Evolutionary conservation across 768 basidiomycete species (phyloP).

Genomic region (Leccinum fibrillosum): DNA sequence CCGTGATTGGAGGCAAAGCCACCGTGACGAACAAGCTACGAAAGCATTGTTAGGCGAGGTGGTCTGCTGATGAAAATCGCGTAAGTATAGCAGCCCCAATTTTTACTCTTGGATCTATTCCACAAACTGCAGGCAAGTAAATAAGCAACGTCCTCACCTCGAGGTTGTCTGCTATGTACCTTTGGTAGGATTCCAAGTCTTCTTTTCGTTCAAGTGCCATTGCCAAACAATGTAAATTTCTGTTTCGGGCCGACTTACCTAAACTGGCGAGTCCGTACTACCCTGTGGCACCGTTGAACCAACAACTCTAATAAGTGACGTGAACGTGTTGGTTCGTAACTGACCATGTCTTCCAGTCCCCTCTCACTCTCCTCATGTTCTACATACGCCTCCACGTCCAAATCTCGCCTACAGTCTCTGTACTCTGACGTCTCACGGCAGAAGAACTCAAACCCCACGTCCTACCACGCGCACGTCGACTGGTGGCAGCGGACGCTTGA

Average conservation of each 20-base stretch:
- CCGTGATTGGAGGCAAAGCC: too few relatives aligned
- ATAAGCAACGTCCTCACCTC: neutral
- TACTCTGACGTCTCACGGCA: constrained; percentile 88
- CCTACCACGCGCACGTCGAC: constrained; percentile 74
- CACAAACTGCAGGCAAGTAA: too few relatives aligned
- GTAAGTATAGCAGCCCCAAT: too few relatives aligned
- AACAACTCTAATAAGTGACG: neutral
- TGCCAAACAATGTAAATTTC: too few relatives aligned
- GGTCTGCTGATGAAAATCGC: too few relatives aligned
- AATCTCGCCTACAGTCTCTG: constrained; percentile 65
- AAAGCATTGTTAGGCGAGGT: too few relatives aligned
- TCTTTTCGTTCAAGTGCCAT: too few relatives aligned
- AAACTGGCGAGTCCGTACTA: neutral
- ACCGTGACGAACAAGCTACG: too few relatives aligned
- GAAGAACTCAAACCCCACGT: constrained; percentile 78
- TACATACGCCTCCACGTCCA: constrained; percentile 29
- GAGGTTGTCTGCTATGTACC: neutral
- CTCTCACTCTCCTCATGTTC: constrained; percentile 22
- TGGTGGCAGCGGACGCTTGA: constrained; percentile 85
- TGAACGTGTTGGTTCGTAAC: neutral
- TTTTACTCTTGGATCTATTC: neutral
- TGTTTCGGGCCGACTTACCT: neutral
- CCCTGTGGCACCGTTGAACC: too few relatives aligned
- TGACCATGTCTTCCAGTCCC: constrained; percentile 18
- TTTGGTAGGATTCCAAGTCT: too few relatives aligned